Base-by-base conservation (phyloP, 768 basidiomycete species). In the Kwoniella europaea region DNA sequence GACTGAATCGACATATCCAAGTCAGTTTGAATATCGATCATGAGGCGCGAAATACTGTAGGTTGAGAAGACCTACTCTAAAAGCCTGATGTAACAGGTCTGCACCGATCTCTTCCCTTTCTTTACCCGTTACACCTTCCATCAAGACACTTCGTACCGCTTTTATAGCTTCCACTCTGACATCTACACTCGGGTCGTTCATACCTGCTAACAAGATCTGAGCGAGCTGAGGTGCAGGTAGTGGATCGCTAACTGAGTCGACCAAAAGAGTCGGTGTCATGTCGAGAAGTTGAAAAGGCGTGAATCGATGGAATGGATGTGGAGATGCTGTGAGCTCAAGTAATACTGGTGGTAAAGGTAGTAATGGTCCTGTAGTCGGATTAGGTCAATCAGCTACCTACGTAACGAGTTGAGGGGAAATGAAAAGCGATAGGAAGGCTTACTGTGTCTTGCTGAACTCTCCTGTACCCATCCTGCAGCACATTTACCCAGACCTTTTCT, bases 81-180 rank as follows among this genome's bases (percentile, higher is more conserved):
- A 73, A n/a, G 74, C 72, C 54, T 74, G 72, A 12, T 54, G 24
- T 12, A 81, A 69, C 0, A 81, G 65, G 10, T 60, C 20, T 3
- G 73, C 24, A 13, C 79, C 79, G 3, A 77, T 67, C 58, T 74
- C 64, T 22, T 76, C 70, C 72, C 76, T 60, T 56, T 81, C 77
- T 63, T 56, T 64, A 7, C 65, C 68, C 10, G 74, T 76, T 13
- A 81, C 65, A 24, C 70, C 79, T 58, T 77, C 72, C 29, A 69
- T 61, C n/a, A 81, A 43, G 10, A 79, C 68, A 44, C 74, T 74
- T 44, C 70, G 46, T 29, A 77, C 71, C 3, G 79, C 79, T 59
- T 75, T 77, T 41, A 81, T 71, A 58, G 77, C 77, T 65, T 81
- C 77, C 12, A 79, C 76, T 61, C 72, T 46, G 15, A 81, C 77